Evolutionary conservation across 345 rosid species (phyloP).

Genomic region (Populus pruinosa): DNA sequence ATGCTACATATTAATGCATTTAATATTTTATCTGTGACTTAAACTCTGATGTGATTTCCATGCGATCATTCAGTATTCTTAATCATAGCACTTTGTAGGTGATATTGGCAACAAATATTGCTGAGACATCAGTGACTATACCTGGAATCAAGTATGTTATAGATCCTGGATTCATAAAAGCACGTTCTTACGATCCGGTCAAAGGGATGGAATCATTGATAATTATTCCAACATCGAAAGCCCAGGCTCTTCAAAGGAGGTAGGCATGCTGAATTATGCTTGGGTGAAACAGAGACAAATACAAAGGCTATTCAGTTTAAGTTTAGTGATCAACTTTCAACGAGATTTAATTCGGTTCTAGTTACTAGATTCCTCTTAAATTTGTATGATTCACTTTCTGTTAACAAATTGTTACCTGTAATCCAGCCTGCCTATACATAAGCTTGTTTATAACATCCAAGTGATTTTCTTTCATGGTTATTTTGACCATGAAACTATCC

Average conservation of each 20-base stretch:
- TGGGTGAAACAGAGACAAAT: neutral
- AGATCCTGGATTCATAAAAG: constrained; percentile 91
- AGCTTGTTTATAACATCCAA: neutral
- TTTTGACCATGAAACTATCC: neutral
- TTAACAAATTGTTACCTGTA: neutral
- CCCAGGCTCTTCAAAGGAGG: constrained; percentile 93
- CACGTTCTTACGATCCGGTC: constrained; percentile 71
- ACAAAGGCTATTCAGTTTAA: constrained; percentile 8
- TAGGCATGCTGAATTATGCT: constrained; percentile 21
- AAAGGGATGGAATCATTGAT: constrained; percentile 85
- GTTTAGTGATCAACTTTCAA: neutral
- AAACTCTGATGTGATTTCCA: neutral
- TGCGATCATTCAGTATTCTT: constrained; percentile 5
- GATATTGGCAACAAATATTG: constrained; percentile 89
- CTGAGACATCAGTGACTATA: constrained; percentile 92
- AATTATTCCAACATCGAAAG: constrained; percentile 76
- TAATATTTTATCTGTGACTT: neutral
- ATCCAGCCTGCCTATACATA: neutral
- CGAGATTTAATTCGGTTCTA: neutral
- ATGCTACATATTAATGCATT: neutral
- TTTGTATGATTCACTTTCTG: neutral
- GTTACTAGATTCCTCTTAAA: neutral
- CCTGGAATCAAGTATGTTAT: constrained; percentile 92
- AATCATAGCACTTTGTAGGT: constrained; percentile 41
- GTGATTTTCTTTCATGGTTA: neutral